Evolutionary conservation across 306 rosid species (phyloP), one percentile per base, ranked within the genome.

Genomic region (Ceratonia siliqua): DNA sequence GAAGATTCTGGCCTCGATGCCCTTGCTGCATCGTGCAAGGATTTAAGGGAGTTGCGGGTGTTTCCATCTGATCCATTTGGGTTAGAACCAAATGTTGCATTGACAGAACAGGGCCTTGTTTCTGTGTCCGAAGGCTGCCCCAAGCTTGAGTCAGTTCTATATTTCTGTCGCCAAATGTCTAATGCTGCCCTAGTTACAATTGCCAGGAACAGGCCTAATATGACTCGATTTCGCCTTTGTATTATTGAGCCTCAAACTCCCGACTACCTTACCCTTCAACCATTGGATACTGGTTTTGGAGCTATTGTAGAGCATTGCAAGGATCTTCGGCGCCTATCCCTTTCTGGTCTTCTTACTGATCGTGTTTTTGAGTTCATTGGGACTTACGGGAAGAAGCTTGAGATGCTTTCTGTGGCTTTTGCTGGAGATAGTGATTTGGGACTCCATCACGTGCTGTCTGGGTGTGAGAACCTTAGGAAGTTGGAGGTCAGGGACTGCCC

Each of bases 401-500:
- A 94, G 93, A 94, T 94, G 99, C 87, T 94, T 55, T 94, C 99
- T 28, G 42, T 94, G 54, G 99, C 99, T 49, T 94, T 94, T 87
- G 99, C 99, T 12, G 99, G 99, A 62, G 91, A 94, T 0, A 92
- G 89, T 73, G 99, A 94, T 81, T 52, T 86, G 85, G 99, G 96
- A 68, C 99, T 94, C 76, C 96, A 94, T 83, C 90, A 92, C 6
- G 79, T 94, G 67, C 72, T 94, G 63, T 90, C 98, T 49, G 99
- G 99, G 68, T 94, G 99, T 43, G 97, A 94, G 42, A 94, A 85
- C 78, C 99, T 94, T 62, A 83, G 92, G 86, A 94, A 94, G 84
- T 87, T 94, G 84, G 99, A 94, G 90, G 92, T 94, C 68, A 90
- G 98, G 86, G 99, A 94, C 84, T 94, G 97, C 79, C 99, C 99